Base-by-base conservation (phyloP, 2,329 filamentous ascomycete species). In the Nothophaeocryptopus gaeumannii region DNA sequence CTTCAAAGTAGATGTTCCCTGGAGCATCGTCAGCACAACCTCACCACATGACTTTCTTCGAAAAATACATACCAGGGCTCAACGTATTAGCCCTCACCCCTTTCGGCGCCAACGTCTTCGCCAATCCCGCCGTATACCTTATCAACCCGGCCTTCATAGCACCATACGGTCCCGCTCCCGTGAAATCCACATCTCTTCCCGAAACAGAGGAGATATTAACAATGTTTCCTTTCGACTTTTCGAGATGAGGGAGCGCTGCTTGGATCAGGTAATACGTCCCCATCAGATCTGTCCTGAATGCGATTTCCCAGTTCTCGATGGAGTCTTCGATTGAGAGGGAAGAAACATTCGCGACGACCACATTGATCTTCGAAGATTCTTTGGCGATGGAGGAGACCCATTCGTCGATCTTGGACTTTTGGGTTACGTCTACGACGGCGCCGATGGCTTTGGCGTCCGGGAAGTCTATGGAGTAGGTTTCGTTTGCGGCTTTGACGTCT, bases 121-220 rank as follows among this genome's bases (percentile, higher is more conserved):
- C 68, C 10, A 72, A 58, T 45, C 65, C 61, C 1, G 66, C 61
- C 13, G 62, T 69, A 47, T 72, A 72, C 46, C 70, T 67, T 31
- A 69, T 61, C 31, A 71, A 39, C 2, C 67, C 67, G 3, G 69
- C 67, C 39, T 61, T 70, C 54, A 69, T 59, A 7, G 67, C 52
- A 3, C 68, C 68, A 51, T 71, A 71, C 1, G 70, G 68, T 2
- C 63, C 61, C 1, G 68, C 66, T 2, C 64, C 63, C 2, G 66
- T 69, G 52, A 70, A 70, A 44, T 71, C 70, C 14, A 71, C 50
- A 40, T 70, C 66, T 10, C 67, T 61, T 5, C 67, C 67, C 2
- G 62, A 65, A 9, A 71, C 68, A 16, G 66, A 68, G 5, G 63
- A 59, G 40, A 72, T 70, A 33, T 60, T 62, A 15, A 72, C 55